These are phyloP conservation scores for Radiomyces spectabilis DNA, from an alignment of 192 early-diverging fungal species.

Conservation along the genomic window DNA sequence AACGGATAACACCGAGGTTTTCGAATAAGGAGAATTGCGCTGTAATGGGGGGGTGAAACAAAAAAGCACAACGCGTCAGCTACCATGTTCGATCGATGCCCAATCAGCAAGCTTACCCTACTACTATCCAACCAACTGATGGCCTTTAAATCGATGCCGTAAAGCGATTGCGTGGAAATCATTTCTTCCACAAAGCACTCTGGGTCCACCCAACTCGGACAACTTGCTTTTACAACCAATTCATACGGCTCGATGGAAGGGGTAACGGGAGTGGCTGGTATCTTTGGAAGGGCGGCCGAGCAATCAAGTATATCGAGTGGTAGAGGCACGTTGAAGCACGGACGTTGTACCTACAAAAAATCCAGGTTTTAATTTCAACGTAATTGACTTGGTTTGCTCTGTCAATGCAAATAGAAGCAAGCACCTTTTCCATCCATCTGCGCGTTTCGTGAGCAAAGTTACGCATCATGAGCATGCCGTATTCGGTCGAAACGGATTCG, in stretches of 20 bases:
- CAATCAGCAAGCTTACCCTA: constrained; percentile 28
- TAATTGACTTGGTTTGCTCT: too few species aligned
- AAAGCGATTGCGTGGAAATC: not conserved
- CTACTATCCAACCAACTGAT: constrained; percentile 61
- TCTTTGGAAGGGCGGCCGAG: not conserved
- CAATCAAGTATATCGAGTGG: too few species aligned
- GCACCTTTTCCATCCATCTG: constrained; percentile 30
- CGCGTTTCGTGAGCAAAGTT: constrained; percentile 64
- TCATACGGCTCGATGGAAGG: not conserved
- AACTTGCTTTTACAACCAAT: not conserved
- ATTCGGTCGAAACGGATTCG: constrained; percentile 85
- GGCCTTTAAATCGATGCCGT: not conserved
- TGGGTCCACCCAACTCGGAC: constrained; percentile 24
- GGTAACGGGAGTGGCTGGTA: not conserved
- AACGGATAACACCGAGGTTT: constrained; percentile 12
- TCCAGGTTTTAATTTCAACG: not conserved
- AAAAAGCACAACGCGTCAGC: not conserved
- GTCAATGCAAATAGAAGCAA: not conserved
- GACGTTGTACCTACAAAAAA: too few species aligned
- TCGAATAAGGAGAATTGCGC: constrained; percentile 20
- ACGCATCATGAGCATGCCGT: constrained; percentile 56
- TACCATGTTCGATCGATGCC: not conserved
- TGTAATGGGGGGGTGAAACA: not conserved
- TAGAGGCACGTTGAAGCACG: too few species aligned
- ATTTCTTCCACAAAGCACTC: constrained; percentile 13